phyloP scores from a whole-genome alignment of 2,329 filamentous ascomycete species.

The Penicillium sp. region DNA sequence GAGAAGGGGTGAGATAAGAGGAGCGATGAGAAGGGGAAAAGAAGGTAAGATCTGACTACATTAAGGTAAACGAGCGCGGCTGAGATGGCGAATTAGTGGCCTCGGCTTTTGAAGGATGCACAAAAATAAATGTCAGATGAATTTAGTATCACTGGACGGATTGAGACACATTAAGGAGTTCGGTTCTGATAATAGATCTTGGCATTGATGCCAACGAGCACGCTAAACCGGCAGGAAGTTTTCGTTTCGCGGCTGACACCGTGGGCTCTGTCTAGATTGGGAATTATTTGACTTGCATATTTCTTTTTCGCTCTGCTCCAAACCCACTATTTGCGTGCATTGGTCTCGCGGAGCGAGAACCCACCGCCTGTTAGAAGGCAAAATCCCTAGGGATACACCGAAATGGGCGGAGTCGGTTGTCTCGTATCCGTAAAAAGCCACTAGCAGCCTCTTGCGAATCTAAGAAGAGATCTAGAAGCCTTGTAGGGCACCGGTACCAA shows the following conservation, averaged over 20 bases:
- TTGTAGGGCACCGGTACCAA: not conserved
- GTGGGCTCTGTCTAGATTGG: not conserved
- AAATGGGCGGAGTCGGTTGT: not conserved
- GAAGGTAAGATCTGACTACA: conserved; percentile 1
- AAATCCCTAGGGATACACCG: not conserved
- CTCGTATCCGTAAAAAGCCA: conserved; percentile 2
- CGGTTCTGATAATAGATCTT: conserved; percentile 3
- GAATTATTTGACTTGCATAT: not conserved
- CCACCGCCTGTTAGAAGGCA: conserved; percentile 1
- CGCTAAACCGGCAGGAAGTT: not conserved
- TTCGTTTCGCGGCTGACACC: not conserved
- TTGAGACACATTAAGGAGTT: conserved; percentile 4
- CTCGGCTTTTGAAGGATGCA: not conserved
- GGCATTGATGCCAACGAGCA: not conserved
- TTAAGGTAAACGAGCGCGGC: not conserved
- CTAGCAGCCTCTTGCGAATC: not conserved
- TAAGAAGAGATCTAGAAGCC: not conserved
- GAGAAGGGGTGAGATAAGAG: conserved; percentile 2
- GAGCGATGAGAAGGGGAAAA: conserved; percentile 1
- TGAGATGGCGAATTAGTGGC: conserved; percentile 3
- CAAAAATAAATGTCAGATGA: conserved; percentile 4
- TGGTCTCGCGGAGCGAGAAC: conserved; percentile 1
- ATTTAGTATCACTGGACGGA: not conserved
- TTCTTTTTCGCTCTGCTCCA: not conserved
- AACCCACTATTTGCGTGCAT: not conserved